Percentiles rank a stretch among this genome's conserved stretches.
phyloP scores from a whole-genome alignment of 257 asterid genomes.

The Cruciata laevipes region DNA sequence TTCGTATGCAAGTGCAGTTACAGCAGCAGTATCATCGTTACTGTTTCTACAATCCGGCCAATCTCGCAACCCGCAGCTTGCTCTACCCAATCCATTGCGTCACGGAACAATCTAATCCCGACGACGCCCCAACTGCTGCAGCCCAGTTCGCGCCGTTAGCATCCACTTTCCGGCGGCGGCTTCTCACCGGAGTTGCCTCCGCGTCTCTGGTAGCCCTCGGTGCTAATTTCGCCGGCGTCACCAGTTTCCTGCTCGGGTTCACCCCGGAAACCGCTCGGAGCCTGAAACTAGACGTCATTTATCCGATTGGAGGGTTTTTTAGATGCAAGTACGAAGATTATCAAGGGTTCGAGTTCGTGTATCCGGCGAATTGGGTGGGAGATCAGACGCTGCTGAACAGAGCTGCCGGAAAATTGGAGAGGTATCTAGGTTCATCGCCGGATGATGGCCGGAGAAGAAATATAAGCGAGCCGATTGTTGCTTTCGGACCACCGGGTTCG shows the following conservation, averaged over 20 bases:
- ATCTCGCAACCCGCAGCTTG: slow-evolving; percentile 11
- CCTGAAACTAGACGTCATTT: slow-evolving; percentile 68
- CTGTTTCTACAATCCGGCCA: slow-evolving; percentile 1
- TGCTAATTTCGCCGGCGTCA: slow-evolving; percentile 72
- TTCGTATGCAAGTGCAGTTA: background rate
- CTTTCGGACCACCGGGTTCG: slow-evolving; percentile 95
- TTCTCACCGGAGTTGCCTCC: slow-evolving; percentile 54
- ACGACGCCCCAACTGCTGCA: slow-evolving; percentile 30
- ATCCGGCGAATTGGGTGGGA: slow-evolving; percentile 86
- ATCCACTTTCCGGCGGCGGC: slow-evolving; percentile 61
- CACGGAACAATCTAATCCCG: slow-evolving; percentile 36
- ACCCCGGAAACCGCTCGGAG: slow-evolving; percentile 63
- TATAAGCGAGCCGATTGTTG: slow-evolving; percentile 66
- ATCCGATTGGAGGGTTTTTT: slow-evolving; percentile 64
- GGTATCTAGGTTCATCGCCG: slow-evolving; percentile 60
- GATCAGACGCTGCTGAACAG: slow-evolving; percentile 69
- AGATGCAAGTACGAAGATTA: slow-evolving; percentile 50
- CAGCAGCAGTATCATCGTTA: background rate
- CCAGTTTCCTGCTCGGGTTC: slow-evolving; percentile 68
- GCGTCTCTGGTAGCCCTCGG: slow-evolving; percentile 65
- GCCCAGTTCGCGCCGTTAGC: slow-evolving; percentile 58
- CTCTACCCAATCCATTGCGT: slow-evolving; percentile 11
- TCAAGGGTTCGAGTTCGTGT: slow-evolving; percentile 73
- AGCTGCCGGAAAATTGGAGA: slow-evolving; percentile 75
- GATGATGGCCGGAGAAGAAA: slow-evolving; percentile 23